Percentiles rank a stretch among this genome's conserved stretches.
Evolutionary conservation across 495 filamentous ascomycete species (phyloP).

Genomic region (Lophium mytilinum): DNA sequence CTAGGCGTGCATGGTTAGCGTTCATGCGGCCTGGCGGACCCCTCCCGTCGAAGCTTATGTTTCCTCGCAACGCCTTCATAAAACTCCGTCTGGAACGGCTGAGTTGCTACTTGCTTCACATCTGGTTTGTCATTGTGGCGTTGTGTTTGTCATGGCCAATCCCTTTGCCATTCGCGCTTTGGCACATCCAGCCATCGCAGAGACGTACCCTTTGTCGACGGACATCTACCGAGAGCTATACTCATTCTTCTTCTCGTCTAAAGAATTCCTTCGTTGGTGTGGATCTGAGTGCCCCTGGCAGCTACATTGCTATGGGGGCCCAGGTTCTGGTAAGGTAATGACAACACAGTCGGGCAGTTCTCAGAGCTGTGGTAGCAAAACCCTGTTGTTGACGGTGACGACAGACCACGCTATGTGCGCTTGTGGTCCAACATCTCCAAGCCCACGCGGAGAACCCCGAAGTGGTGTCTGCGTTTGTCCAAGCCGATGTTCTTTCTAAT

Average conservation of each 20-base stretch:
- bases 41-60: too few species aligned
- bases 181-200: background rate
- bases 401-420: constrained; percentile 8
- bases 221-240: constrained; percentile 7
- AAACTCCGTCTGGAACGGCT: background rate
- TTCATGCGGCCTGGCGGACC: too few species aligned
- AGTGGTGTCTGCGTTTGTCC: background rate
- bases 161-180: background rate
- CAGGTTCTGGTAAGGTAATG: constrained; percentile 10
- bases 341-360: too few species aligned
- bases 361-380: too few species aligned
- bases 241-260: constrained; percentile 2
- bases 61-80: background rate
- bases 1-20: too few species aligned
- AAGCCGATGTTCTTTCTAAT: background rate
- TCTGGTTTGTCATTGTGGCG: background rate
- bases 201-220: background rate
- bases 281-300: constrained; percentile 1
- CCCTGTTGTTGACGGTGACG: background rate
- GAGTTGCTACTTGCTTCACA: background rate
- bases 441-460: background rate
- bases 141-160: too few species aligned
- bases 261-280: constrained; percentile 2
- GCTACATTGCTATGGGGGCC: constrained; percentile 10
- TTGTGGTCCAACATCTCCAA: background rate